Base-by-base conservation (phyloP, 2,329 filamentous ascomycete genomes). In the Fusarium penzigii region DNA sequence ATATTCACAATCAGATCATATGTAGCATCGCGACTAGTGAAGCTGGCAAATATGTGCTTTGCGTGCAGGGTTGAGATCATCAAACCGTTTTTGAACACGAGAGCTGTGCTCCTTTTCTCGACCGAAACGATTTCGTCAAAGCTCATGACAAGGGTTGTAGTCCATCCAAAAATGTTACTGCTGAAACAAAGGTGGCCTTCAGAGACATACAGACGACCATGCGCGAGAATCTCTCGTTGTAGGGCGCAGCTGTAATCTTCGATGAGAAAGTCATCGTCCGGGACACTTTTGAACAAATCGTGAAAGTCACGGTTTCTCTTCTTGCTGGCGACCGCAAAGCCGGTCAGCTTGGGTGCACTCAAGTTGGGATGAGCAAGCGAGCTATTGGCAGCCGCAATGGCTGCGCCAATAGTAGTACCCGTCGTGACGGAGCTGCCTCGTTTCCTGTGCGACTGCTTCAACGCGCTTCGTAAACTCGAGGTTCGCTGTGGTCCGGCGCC, bases 111-210 rank as follows among this genome's bases (percentile, higher is more conserved):
- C 70, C 96, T 89, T 76, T 97, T 97, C 73, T 99, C 94, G 8
- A 99, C 89, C 1, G 93, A 92, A 17, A 97, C 90, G 52, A 99
- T 90, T 71, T 99, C 94, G 67, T 99, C 94, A 69, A 99, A 99
- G 70, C 92, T 95, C 77, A 99, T 96, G 47, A 99, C 93, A 40
- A 99, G 78, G 2, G 94, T 99, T 0, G 94, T 99, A 17, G 95
- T 89, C 94, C 94, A 99, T 48, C 94, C 94, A 43, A 99, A 83
- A 60, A 99, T 99, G 69, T 99, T 99, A 77, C 94, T 97, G 66
- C 92, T 97, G 73, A 99, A 99, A 76, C 94, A 99, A 43, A 99
- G 85, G 68, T 99, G 93, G 11, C 93, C 92, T 74, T 99, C 94
- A 0, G 94, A 97, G 40, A 99, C 90, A 67, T 99, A 99, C 13